Base-by-base conservation (phyloP, 2,329 filamentous ascomycete genomes). In the Alternaria panax region DNA sequence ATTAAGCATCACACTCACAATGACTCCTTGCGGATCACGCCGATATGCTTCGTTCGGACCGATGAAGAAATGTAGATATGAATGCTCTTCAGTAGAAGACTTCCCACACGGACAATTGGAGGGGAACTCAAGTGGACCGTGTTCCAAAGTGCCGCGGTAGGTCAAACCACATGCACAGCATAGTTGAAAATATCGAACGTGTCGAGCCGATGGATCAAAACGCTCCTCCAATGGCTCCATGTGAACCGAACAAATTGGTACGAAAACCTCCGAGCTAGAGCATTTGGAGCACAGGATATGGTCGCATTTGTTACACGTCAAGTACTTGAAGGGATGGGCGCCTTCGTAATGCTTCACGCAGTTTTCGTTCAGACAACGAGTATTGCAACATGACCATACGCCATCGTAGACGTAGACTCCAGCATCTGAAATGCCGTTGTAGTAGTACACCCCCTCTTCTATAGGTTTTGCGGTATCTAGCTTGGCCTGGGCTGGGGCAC, bases 371-470 rank as follows among this genome's bases (percentile, higher is more conserved):
- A 34, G 56, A 34, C 60, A 63, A 20, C 58, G 41, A 12, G 16
- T 25, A 12, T 32, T 32, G 32, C 60, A 65, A 50, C 63, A 67
- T 11, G 58, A 36, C 65, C 63, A 67, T 2, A 67, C 18, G 1
- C 63, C 65, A 27, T 67, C 60, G 5, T 63, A 54, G 18, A 18
- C 7, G 28, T 32, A n/a, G n/a, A 0, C 4, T 9, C 27, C 27
- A 46, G 27, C n/a, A n/a, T 12, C 18, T 7, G 34, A n/a, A 36
- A 5, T 6, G 32, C n/a, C n/a, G 14, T 7, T 1, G 16, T 12
- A 3, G 34, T 18, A 18, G 11, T 20, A 20, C 5, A 1, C 18
- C 5, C 5, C 18, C 18, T 11, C 36, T 11, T 40, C 36, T 20
- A 8, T 18, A 20, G 36, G 18, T 40, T 40, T 20, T 3, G 32